These are phyloP conservation scores for Colletotrichum sansevieriae DNA, from an alignment of 2,329 filamentous ascomycete species.

Conservation along the genomic window DNA sequence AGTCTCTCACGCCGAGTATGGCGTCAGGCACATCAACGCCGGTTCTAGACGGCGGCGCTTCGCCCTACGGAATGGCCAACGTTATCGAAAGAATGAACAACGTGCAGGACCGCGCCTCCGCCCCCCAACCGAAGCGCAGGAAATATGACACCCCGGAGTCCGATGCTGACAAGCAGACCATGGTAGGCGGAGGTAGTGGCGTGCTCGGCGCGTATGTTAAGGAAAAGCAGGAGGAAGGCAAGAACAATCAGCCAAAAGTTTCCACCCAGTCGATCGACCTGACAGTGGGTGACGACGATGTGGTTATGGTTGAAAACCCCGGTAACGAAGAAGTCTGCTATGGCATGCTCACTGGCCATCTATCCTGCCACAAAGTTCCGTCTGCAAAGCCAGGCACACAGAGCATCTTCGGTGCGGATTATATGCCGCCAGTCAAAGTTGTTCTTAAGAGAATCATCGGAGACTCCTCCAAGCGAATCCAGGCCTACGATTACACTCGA, in stretches of 20 bases:
- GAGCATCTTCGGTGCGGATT: constrained; percentile 67
- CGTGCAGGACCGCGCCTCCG: constrained; percentile 73
- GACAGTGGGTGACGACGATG: constrained; percentile 72
- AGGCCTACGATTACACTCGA: constrained; percentile 79
- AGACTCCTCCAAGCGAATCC: constrained; percentile 71
- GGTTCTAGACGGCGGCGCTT: constrained; percentile 38
- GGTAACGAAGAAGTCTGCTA: constrained; percentile 82
- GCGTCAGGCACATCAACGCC: constrained; percentile 52
- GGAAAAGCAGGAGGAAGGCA: constrained; percentile 65
- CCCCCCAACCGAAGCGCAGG: constrained; percentile 74
- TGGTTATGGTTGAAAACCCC: constrained; percentile 69
- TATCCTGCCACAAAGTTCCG: constrained; percentile 78
- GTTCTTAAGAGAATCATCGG: constrained; percentile 71
- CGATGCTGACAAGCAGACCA: constrained; percentile 56
- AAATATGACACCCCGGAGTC: constrained; percentile 65
- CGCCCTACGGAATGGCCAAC: constrained; percentile 60
- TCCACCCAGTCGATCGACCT: constrained; percentile 67
- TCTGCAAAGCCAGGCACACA: constrained; percentile 74
- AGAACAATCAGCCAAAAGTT: constrained; percentile 45
- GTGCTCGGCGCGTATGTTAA: constrained; percentile 76
- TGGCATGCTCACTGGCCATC: constrained; percentile 77
- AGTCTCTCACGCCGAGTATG: constrained; percentile 48
- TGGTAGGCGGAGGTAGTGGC: constrained; percentile 59
- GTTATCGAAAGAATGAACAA: constrained; percentile 84
- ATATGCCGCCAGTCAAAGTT: constrained; percentile 83